Evolutionary conservation across 108 stramenopile species (phyloP), one percentile per base, ranked within the genome.

Genomic region (Nitzschia sp.): DNA sequence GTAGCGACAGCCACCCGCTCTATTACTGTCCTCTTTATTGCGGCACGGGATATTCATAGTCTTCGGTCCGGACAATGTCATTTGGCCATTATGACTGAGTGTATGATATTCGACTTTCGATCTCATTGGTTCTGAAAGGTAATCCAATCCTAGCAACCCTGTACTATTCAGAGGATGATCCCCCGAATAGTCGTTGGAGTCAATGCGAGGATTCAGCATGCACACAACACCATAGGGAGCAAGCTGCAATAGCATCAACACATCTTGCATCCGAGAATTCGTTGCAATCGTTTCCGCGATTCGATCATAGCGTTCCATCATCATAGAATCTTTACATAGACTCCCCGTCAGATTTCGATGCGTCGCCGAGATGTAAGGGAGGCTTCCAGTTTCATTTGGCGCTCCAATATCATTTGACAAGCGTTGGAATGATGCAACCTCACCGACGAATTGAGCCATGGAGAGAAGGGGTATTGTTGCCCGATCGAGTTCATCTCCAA

Each of bases 1-100:
- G 11, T 84, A 28, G 9, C 18, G 51, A 3, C 84, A 47, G 0
- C 83, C 83, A 2, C 86, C 86, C 4, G 76, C 82, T 53, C 72
- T 72, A 17, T 72, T 80, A 26, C 83, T 74, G 2, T 64, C 72
- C 25, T 73, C 59, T 15, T 42, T 25, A 0, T 64, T 60, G 0
- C 84, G 73, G 1, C 79, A 75, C 11, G 74, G 80, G 15, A 56
- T n/a, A 6, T 62, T 63, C 24, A 72, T 72, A 24, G 51, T 48
- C 15, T 46, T 65, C 0, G 45, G 2, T 19, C 23, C 32, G 4
- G 19, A 19, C 21, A 51, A 19, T 19, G 49, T 21, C 21, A 51
- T 8, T 51, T 51, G 49, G n/a, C 21, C 21, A 6, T 42, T 42
- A 19, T 23, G 13, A 23, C 49, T 51, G 49, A 23, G 11, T 8